A percentile compares a stretch with the other conserved stretches of the same genome.
Evolutionary conservation across 768 basidiomycete species (phyloP).

Genomic region (Tephrocybe sp.): DNA sequence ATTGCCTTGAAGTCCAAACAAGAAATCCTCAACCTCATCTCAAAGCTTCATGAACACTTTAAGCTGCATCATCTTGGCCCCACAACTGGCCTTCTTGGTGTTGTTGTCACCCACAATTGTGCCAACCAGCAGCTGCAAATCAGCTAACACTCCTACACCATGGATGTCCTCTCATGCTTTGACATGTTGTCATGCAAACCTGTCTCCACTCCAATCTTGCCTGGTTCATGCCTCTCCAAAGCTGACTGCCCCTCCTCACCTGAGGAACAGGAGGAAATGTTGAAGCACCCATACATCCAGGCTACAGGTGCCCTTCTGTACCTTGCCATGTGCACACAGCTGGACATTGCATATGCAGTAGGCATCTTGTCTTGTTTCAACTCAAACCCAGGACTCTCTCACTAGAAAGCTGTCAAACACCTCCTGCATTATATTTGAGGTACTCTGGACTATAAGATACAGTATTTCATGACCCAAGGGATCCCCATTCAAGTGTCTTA

Average conservation of each 20-base stretch:
- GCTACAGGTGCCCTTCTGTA: slow-evolving; percentile 15
- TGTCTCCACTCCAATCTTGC: slow-evolving; percentile 11
- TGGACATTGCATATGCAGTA: too few relatives aligned
- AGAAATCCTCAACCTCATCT: background rate
- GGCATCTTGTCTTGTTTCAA: slow-evolving; percentile 7
- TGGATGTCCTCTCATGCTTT: slow-evolving; percentile 4
- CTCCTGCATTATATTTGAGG: too few relatives aligned
- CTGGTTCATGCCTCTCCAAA: background rate
- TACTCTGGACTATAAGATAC: too few relatives aligned
- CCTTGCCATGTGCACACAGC: too few relatives aligned
- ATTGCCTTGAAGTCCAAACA: background rate
- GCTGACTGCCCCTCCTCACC: slow-evolving; percentile 4
- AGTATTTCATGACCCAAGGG: too few relatives aligned
- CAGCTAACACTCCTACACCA: background rate
- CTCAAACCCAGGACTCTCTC: slow-evolving; percentile 2
- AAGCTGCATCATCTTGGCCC: slow-evolving; percentile 6
- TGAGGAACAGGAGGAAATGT: slow-evolving; percentile 7
- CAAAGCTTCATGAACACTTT: background rate
- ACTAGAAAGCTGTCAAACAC: too few relatives aligned
- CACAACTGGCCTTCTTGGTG: slow-evolving; percentile 3
- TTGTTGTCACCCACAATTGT: slow-evolving; percentile 1
- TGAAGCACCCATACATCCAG: slow-evolving; percentile 9
- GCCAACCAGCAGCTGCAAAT: slow-evolving; percentile 1
- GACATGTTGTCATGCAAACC: slow-evolving; percentile 11
- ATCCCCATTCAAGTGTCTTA: too few relatives aligned